Evolutionary conservation across 306 rosid species (phyloP).

Genomic region (Prosopis cineraria): DNA sequence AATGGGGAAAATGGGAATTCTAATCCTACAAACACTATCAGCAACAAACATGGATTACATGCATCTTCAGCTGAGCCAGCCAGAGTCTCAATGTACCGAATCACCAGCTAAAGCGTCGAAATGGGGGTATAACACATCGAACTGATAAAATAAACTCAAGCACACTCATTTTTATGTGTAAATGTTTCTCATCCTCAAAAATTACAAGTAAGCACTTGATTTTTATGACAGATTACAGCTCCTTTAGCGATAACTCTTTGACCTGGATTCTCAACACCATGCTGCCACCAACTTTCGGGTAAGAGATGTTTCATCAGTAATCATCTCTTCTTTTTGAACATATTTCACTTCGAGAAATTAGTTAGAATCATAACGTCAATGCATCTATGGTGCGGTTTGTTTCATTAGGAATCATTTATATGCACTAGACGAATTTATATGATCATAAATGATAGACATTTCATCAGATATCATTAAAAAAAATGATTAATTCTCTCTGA

Average conservation of each 20-base stretch:
- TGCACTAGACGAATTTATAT: no score
- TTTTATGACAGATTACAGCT: conserved; percentile 69
- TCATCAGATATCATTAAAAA: no score
- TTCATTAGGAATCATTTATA: conserved; percentile 29
- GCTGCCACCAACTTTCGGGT: conserved; percentile 34
- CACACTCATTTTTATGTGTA: background rate
- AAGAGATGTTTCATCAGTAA: conserved; percentile 30
- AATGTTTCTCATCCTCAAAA: background rate
- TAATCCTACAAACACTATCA: conserved; percentile 36
- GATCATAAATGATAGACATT: no score
- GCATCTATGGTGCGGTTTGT: conserved; percentile 40
- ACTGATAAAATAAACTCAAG: conserved; percentile 15
- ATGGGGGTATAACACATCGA: conserved; percentile 60
- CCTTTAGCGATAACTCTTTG: conserved; percentile 46
- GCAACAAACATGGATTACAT: conserved; percentile 50
- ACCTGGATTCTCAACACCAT: conserved; percentile 21
- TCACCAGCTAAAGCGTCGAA: conserved; percentile 45
- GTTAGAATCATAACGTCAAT: conserved; percentile 31
- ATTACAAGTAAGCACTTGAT: conserved; percentile 8
- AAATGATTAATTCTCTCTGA: no score
- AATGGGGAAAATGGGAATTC: conserved; percentile 43
- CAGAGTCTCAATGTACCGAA: conserved; percentile 61
- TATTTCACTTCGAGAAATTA: no score
- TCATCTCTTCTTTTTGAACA: no score
- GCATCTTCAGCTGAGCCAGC: conserved; percentile 73